Percentiles rank a stretch among this genome's conserved stretches.
phyloP scores from a whole-genome alignment of 2,329 filamentous ascomycete genomes.

The Knoxdaviesia proteae region DNA sequence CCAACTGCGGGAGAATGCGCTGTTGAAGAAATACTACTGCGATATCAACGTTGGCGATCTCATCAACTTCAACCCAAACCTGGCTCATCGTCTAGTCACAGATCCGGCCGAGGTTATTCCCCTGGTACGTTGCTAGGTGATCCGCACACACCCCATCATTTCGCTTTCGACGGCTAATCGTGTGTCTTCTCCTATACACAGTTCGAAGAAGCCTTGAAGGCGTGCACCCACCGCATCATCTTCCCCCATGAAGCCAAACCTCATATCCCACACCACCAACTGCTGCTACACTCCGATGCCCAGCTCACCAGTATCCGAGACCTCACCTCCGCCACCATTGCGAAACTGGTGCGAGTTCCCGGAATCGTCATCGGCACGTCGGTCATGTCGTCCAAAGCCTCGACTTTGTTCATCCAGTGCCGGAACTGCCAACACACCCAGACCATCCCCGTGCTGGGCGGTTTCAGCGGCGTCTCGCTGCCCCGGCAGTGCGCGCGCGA shows the following conservation, averaged over 20 bases:
- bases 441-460: slow-evolving; percentile 53
- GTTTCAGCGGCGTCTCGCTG: slow-evolving; percentile 71
- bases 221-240: slow-evolving; percentile 83
- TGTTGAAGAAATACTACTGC: slow-evolving; percentile 86
- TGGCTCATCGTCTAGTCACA: slow-evolving; percentile 73
- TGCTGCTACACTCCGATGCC: slow-evolving; percentile 82
- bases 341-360: slow-evolving; percentile 84
- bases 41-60: slow-evolving; percentile 90
- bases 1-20: slow-evolving; percentile 83
- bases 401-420: slow-evolving; percentile 68
- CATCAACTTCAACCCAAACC: slow-evolving; percentile 88
- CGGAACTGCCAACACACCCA: slow-evolving; percentile 60
- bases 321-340: slow-evolving; percentile 79
- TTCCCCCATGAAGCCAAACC: slow-evolving; percentile 52
- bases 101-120: slow-evolving; percentile 88
- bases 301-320: slow-evolving; percentile 86
- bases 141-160: not conserved
- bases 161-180: slow-evolving; percentile 2
- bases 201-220: slow-evolving; percentile 81
- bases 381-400: slow-evolving; percentile 90
- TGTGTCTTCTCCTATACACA: slow-evolving; percentile 14
- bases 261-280: slow-evolving; percentile 71
- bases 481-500: slow-evolving; percentile 55
- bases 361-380: slow-evolving; percentile 96
- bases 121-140: slow-evolving; percentile 34